Evolutionary conservation across 768 basidiomycete genomes (phyloP).

Genomic region (Boletus patriciae): DNA sequence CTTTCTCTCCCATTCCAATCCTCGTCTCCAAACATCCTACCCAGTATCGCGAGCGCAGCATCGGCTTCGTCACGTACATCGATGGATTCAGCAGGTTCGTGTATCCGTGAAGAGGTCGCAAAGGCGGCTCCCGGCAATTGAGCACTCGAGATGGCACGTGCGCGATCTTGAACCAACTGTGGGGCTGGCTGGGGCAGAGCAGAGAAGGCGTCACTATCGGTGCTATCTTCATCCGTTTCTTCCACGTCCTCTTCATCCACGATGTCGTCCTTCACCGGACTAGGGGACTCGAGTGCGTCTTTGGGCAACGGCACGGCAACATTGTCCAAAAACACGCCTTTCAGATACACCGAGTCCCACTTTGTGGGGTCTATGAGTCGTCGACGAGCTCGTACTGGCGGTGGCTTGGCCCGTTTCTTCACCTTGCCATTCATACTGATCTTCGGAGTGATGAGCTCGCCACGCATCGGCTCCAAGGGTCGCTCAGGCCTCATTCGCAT

Average conservation of each 20-base stretch:
- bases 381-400: slow-evolving; percentile 56
- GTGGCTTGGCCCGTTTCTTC: slow-evolving; percentile 49
- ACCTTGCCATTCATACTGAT: slow-evolving; percentile 30
- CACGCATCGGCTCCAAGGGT: slow-evolving; percentile 44
- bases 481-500: slow-evolving; percentile 68
- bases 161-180: not conserved
- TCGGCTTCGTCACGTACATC: slow-evolving; percentile 17
- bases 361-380: slow-evolving; percentile 70
- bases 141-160: not conserved
- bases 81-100: not conserved
- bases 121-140: not conserved
- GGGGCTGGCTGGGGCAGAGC: not conserved
- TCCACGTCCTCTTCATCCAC: not conserved
- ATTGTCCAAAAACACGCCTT: slow-evolving; percentile 63
- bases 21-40: slow-evolving; percentile 52
- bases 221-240: not conserved
- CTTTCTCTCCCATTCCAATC: slow-evolving; percentile 65
- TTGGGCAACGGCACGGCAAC: slow-evolving; percentile 7
- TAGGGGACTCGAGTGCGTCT: not conserved
- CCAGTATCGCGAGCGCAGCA: slow-evolving; percentile 38
- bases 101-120: not conserved
- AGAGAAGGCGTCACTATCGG: not conserved
- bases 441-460: slow-evolving; percentile 3
- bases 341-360: slow-evolving; percentile 70
- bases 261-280: not conserved